These are phyloP conservation scores for Alternaria metachromatica DNA, from an alignment of 2,329 filamentous ascomycete species.

Conservation along the genomic window DNA sequence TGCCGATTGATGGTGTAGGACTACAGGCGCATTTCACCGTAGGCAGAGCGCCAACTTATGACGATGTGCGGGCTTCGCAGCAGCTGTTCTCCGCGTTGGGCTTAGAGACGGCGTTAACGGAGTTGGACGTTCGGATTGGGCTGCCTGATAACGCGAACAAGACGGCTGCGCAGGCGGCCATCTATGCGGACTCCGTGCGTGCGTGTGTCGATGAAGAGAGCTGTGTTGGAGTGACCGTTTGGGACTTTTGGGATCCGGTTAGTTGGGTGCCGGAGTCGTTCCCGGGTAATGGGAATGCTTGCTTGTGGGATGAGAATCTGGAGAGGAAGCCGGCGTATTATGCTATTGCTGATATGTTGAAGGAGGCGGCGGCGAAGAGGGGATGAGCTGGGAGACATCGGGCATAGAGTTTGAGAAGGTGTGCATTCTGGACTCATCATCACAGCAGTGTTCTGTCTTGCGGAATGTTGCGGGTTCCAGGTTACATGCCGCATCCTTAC, in stretches of 20 bases:
- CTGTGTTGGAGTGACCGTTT: constrained; percentile 51
- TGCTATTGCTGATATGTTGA: constrained; percentile 37
- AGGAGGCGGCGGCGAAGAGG: constrained; percentile 6
- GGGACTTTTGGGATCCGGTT: constrained; percentile 53
- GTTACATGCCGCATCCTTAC: not conserved
- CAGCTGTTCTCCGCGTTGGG: constrained; percentile 58
- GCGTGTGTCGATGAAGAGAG: constrained; percentile 46
- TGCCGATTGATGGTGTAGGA: constrained; percentile 67
- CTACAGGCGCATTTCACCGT: constrained; percentile 68
- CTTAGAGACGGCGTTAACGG: constrained; percentile 66
- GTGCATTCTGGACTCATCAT: not conserved
- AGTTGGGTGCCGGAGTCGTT: constrained; percentile 49
- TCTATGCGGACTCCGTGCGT: constrained; percentile 52
- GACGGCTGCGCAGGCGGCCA: constrained; percentile 55
- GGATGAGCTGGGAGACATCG: not conserved
- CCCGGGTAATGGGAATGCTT: constrained; percentile 46
- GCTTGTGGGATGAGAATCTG: constrained; percentile 37
- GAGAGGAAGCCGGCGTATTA: constrained; percentile 47
- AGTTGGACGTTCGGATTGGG: constrained; percentile 63
- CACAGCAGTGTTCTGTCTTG: not conserved
- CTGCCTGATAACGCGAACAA: constrained; percentile 55
- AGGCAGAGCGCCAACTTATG: constrained; percentile 57
- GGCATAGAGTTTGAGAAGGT: not conserved
- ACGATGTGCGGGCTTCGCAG: constrained; percentile 56
- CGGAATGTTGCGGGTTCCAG: not conserved